Evolutionary conservation across 2,329 filamentous ascomycete genomes (phyloP).

Genomic region (Cordyceps fumosorosea): DNA sequence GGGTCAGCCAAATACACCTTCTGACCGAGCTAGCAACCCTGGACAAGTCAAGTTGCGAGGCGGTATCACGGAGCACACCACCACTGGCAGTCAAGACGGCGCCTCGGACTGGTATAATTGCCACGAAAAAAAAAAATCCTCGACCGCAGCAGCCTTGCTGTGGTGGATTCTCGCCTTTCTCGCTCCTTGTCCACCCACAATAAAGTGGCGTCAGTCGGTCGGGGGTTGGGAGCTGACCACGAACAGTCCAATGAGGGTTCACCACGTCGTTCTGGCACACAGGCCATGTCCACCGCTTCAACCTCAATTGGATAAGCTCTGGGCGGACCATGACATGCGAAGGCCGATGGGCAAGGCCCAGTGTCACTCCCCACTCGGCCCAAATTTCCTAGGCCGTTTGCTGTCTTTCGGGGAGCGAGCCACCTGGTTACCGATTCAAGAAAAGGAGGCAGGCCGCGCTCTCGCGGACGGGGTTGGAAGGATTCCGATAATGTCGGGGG

Average conservation of each 20-base stretch:
- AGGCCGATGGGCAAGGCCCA: slow-evolving; percentile 5
- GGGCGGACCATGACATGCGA: slow-evolving; percentile 12
- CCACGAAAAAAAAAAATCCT: background rate
- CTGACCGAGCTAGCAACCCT: background rate
- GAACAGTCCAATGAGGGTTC: slow-evolving; percentile 12
- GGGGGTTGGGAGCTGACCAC: slow-evolving; percentile 10
- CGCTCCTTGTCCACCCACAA: background rate
- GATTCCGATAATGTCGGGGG: slow-evolving; percentile 9
- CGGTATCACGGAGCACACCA: background rate
- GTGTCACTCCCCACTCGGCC: slow-evolving; percentile 9
- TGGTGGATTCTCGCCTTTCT: slow-evolving; percentile 6
- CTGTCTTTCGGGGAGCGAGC: background rate
- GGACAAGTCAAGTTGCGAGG: background rate
- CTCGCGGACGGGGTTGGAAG: slow-evolving; percentile 3
- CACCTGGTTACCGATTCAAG: slow-evolving; percentile 3
- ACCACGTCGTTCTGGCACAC: slow-evolving; percentile 15
- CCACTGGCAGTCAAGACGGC: background rate
- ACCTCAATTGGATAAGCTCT: slow-evolving; percentile 11
- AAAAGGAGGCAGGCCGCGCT: background rate
- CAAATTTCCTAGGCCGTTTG: background rate
- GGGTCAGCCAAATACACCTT: background rate
- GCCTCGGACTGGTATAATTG: background rate
- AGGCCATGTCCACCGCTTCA: slow-evolving; percentile 10
- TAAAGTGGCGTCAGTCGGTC: slow-evolving; percentile 12
- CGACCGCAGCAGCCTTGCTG: slow-evolving; percentile 6